Evolutionary conservation across 2,329 filamentous ascomycete species (phyloP).

Genomic region (Mollisiaceae sp.): DNA sequence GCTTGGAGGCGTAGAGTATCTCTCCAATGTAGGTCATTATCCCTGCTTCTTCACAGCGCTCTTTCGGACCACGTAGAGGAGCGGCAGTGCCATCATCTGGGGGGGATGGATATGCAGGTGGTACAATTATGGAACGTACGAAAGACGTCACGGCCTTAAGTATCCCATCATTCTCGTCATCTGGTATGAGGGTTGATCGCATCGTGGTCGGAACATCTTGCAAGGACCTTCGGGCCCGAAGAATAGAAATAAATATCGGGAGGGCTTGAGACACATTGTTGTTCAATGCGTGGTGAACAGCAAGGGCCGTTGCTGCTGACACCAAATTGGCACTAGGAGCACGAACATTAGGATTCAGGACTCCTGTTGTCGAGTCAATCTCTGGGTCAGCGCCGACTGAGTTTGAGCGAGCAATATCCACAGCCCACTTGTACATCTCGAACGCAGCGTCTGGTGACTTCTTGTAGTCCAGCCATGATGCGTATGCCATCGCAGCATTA

Average conservation of each 20-base stretch:
- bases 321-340: constrained; percentile 76
- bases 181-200: constrained; percentile 24
- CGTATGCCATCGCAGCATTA: constrained; percentile 82
- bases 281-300: constrained; percentile 74
- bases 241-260: constrained; percentile 83
- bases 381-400: constrained; percentile 52
- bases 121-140: constrained; percentile 45
- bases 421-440: constrained; percentile 75
- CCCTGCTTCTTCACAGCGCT: constrained; percentile 83
- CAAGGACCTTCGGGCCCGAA: constrained; percentile 75
- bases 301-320: constrained; percentile 75
- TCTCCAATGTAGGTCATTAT: constrained; percentile 92
- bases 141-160: constrained; percentile 38
- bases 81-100: constrained; percentile 72
- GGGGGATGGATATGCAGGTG: constrained; percentile 71
- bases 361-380: constrained; percentile 66
- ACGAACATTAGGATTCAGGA: constrained; percentile 64
- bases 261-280: constrained; percentile 73
- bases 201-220: constrained; percentile 44
- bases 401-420: constrained; percentile 70
- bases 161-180: constrained; percentile 31
- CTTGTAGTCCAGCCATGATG: constrained; percentile 84
- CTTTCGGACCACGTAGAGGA: constrained; percentile 65
- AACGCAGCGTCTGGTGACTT: constrained; percentile 66
- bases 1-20: constrained; percentile 77